Percentiles rank a stretch among this genome's conserved stretches.
These are phyloP conservation scores for Phytopythium boreale DNA, from an alignment of 352 stramenopile genomes.

Conservation along the genomic window DNA sequence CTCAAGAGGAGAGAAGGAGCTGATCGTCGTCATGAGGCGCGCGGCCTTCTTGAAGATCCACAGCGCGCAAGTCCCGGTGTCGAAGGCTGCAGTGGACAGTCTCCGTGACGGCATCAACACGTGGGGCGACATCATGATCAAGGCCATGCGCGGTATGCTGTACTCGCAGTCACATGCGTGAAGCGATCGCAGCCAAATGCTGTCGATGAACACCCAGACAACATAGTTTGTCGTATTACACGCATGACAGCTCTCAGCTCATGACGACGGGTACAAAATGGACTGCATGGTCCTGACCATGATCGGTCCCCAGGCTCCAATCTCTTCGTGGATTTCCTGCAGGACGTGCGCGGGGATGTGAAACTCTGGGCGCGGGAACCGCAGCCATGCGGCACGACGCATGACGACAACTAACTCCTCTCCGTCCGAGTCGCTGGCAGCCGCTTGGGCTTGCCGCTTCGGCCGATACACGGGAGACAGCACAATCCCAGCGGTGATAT, in stretches of 20 bases:
- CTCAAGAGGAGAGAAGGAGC: slow-evolving; percentile 3
- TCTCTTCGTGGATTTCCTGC: neutral
- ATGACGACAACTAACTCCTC: slow-evolving; percentile 31
- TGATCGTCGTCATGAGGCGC: slow-evolving; percentile 29
- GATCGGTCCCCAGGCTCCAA: neutral
- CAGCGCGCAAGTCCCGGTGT: slow-evolving; percentile 18
- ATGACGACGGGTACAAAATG: neutral
- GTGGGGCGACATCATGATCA: slow-evolving; percentile 30
- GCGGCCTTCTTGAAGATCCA: slow-evolving; percentile 31
- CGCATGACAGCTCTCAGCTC: neutral
- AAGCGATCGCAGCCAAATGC: too few species aligned
- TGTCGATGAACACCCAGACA: too few species aligned
- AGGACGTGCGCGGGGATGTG: neutral
- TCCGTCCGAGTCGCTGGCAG: slow-evolving; percentile 3
- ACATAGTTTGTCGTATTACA: too few species aligned
- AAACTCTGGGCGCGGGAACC: slow-evolving; percentile 21
- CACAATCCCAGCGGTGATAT: slow-evolving; percentile 30
- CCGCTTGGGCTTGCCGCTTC: neutral
- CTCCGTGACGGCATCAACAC: slow-evolving; percentile 28
- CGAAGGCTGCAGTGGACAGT: slow-evolving; percentile 15
- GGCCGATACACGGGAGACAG: slow-evolving; percentile 14
- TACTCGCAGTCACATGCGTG: slow-evolving; percentile 9
- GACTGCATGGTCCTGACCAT: slow-evolving; percentile 6
- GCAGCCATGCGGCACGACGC: slow-evolving; percentile 20
- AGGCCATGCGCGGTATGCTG: slow-evolving; percentile 17